Evolutionary conservation across 2,329 filamentous ascomycete species (phyloP).

Genomic region (Colletotrichum lentis): DNA sequence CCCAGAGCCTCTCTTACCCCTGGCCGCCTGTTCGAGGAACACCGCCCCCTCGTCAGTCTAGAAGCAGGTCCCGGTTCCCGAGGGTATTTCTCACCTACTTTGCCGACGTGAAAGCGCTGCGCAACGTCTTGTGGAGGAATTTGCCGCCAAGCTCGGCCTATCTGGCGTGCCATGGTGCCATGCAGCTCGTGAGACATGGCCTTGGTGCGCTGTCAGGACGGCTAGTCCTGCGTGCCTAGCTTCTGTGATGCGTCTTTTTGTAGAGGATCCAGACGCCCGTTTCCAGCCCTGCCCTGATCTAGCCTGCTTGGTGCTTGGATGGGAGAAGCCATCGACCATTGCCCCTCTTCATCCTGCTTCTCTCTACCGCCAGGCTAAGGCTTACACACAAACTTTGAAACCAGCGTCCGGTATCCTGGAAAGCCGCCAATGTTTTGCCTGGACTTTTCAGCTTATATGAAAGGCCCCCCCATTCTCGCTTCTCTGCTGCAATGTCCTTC

Average conservation of each 20-base stretch:
- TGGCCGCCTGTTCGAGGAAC: slow-evolving; percentile 7
- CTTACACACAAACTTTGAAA: not conserved
- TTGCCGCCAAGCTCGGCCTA: slow-evolving; percentile 14
- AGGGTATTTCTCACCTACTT: slow-evolving; percentile 17
- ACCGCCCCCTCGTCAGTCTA: not conserved
- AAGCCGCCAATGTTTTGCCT: not conserved
- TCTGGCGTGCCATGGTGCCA: slow-evolving; percentile 21
- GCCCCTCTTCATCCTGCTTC: slow-evolving; percentile 11
- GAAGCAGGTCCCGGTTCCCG: not conserved
- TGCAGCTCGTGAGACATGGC: slow-evolving; percentile 25
- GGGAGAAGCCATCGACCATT: slow-evolving; percentile 4
- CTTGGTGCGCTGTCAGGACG: slow-evolving; percentile 28
- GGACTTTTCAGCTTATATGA: slow-evolving; percentile 1
- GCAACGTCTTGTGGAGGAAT: slow-evolving; percentile 6
- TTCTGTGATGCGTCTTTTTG: slow-evolving; percentile 10
- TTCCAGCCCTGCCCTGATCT: slow-evolving; percentile 3
- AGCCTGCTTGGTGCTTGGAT: slow-evolving; percentile 3
- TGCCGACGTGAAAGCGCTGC: slow-evolving; percentile 17
- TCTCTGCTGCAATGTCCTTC: not conserved
- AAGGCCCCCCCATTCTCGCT: not conserved
- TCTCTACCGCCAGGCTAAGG: not conserved
- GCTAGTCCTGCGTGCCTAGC: slow-evolving; percentile 16
- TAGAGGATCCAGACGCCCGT: slow-evolving; percentile 5
- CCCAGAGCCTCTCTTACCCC: not conserved
- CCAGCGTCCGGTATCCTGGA: slow-evolving; percentile 1